A percentile compares a stretch with the other conserved stretches of the same genome.
phyloP scores from a whole-genome alignment of 1,284 basidiomycete species.

The Phellinidium pouzarii region DNA sequence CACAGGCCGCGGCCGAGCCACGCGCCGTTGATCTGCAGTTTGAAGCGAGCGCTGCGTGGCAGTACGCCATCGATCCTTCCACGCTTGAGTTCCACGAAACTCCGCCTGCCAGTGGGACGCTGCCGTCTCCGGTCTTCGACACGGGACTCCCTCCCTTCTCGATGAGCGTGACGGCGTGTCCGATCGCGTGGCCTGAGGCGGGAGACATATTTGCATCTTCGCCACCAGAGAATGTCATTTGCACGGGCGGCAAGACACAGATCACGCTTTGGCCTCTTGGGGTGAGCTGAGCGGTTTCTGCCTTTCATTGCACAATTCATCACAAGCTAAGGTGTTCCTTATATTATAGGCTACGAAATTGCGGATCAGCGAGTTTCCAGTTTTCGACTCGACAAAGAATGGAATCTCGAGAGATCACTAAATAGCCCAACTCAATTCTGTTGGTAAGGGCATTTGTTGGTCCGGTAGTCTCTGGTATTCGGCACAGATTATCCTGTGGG shows the following conservation, averaged over 20 bases:
- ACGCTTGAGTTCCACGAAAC: conserved; percentile 41
- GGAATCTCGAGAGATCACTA: neutral
- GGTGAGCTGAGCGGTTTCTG: conserved; percentile 31
- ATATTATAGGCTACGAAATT: conserved; percentile 43
- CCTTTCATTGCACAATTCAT: neutral
- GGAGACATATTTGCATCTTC: conserved; percentile 44
- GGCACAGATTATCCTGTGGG: no score
- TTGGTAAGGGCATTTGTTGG: neutral
- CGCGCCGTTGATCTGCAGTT: conserved; percentile 48
- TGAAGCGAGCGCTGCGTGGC: conserved; percentile 42
- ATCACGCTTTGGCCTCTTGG: conserved; percentile 48
- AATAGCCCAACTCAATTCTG: neutral
- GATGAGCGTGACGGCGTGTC: conserved; percentile 45
- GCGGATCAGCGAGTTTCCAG: conserved; percentile 49
- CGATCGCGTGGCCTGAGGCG: conserved; percentile 41
- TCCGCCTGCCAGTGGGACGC: conserved; percentile 31
- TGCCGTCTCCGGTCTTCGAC: conserved; percentile 52
- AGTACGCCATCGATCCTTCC: conserved; percentile 49
- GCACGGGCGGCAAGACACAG: conserved; percentile 36
- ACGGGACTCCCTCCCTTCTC: conserved; percentile 43
- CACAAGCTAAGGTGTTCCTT: neutral
- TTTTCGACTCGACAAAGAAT: conserved; percentile 17
- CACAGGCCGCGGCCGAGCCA: conserved; percentile 38
- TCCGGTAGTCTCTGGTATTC: neutral
- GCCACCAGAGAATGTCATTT: conserved; percentile 42